Conservation (phyloP, 306 rosid genomes). For the Amphicarpaea edgeworthii region DNA sequence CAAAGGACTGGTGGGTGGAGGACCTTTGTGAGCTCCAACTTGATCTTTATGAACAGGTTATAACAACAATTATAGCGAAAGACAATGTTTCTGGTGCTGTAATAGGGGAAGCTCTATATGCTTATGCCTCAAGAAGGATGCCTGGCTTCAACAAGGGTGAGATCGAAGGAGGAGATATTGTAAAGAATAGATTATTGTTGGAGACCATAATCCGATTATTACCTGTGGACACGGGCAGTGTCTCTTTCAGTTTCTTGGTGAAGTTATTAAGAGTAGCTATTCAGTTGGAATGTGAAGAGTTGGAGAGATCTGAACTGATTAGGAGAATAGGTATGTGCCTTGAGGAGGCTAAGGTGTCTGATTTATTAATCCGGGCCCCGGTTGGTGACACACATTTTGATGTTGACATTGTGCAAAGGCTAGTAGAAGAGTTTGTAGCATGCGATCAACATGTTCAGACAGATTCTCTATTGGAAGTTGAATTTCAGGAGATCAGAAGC, state of each 20-base stretch:
- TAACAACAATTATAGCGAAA: constrained; percentile 65
- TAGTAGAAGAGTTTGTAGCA: constrained; percentile 73
- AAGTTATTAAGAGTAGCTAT: constrained; percentile 68
- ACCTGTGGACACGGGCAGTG: constrained; percentile 62
- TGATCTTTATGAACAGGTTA: constrained; percentile 74
- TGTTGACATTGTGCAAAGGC: constrained; percentile 70
- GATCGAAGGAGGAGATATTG: constrained; percentile 67
- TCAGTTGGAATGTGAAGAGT: constrained; percentile 64
- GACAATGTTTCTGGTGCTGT: constrained; percentile 63
- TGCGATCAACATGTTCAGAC: constrained; percentile 51
- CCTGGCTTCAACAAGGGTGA: constrained; percentile 72
- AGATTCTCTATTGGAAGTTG: constrained; percentile 63
- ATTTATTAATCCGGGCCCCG: constrained; percentile 68
- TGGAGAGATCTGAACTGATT: constrained; percentile 62
- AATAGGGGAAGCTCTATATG: constrained; percentile 85
- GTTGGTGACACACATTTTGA: constrained; percentile 60
- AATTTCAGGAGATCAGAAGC: constrained; percentile 69
- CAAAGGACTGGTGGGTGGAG: constrained; percentile 98
- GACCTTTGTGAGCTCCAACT: constrained; percentile 89
- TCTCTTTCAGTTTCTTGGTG: constrained; percentile 70
- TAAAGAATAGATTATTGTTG: constrained; percentile 61
- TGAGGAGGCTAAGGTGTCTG: constrained; percentile 76
- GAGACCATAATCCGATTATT: constrained; percentile 69
- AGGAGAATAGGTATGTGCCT: constrained; percentile 75
- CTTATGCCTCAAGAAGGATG: constrained; percentile 72